Conservation (phyloP, 2,329 filamentous ascomycete genomes). For the Penicillium corylophilum region DNA sequence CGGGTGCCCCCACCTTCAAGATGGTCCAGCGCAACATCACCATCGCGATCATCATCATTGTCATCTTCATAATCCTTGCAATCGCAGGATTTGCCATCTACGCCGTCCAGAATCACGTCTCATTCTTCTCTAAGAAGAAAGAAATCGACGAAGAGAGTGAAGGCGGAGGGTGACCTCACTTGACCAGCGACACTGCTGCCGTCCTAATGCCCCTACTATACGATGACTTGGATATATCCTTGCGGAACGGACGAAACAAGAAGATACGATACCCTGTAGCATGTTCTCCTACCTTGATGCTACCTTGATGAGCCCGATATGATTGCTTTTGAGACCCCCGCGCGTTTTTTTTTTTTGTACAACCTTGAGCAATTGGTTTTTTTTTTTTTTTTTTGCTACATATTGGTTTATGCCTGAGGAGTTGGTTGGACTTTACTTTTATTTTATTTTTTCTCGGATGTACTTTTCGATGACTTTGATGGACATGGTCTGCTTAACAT, state of each 20-base stretch:
- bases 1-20: conserved; percentile 15
- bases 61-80: conserved; percentile 49
- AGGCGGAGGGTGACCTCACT: conserved; percentile 18
- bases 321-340: not conserved
- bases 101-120: conserved; percentile 33
- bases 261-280: conserved; percentile 10
- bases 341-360: conserved; percentile 5
- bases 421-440: not conserved
- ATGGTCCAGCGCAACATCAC: conserved; percentile 49
- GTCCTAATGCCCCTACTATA: not conserved
- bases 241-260: not conserved
- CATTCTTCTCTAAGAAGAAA: conserved; percentile 30
- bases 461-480: conserved; percentile 9
- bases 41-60: conserved; percentile 52
- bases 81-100: conserved; percentile 42
- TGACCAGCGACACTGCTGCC: not conserved
- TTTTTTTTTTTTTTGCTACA: conserved; percentile 3
- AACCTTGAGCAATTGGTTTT: not conserved
- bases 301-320: not conserved
- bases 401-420: not conserved
- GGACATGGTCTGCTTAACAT: conserved; percentile 6
- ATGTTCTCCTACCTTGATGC: not conserved
- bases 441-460: conserved; percentile 3
- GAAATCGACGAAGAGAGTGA: conserved; percentile 34
- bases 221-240: not conserved